phyloP scores from a whole-genome alignment of 805 yeast genomes.

The Kuraishia floccosa region DNA sequence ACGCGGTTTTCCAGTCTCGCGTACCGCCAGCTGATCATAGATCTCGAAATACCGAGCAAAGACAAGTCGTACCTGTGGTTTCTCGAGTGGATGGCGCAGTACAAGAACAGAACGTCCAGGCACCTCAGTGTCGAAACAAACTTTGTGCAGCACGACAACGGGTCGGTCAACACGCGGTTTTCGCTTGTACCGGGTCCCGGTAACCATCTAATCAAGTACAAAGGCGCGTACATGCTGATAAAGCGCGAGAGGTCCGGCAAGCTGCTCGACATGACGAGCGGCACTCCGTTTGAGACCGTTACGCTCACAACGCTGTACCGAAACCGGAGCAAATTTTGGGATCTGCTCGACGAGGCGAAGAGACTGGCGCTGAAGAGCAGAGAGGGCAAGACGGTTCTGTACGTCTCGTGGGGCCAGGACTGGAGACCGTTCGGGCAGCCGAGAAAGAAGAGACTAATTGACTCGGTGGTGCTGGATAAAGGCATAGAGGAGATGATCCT shows the following conservation, averaged over 20 bases:
- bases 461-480: constrained; percentile 75
- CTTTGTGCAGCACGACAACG: constrained; percentile 83
- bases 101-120: constrained; percentile 64
- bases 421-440: constrained; percentile 99
- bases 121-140: constrained; percentile 87
- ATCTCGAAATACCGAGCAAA: constrained; percentile 84
- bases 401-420: constrained; percentile 95
- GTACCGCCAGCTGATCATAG: constrained; percentile 79
- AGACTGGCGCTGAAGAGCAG: constrained; percentile 66
- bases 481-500: constrained; percentile 60
- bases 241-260: constrained; percentile 87
- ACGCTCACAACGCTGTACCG: constrained; percentile 81
- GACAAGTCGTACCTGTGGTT: constrained; percentile 95
- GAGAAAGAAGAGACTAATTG: constrained; percentile 71
- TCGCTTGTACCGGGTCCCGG: constrained; percentile 97
- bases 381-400: constrained; percentile 90
- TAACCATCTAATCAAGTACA: constrained; percentile 74
- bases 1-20: constrained; percentile 52
- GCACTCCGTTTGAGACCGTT: constrained; percentile 95
- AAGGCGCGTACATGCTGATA: constrained; percentile 81
- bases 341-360: constrained; percentile 72
- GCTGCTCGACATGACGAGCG: constrained; percentile 78
- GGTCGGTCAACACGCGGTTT: constrained; percentile 78
- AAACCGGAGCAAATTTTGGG: constrained; percentile 60
- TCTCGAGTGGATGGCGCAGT: constrained; percentile 87